Conservation (phyloP, 2,329 filamentous ascomycete species). For the Fusarium sp. region DNA sequence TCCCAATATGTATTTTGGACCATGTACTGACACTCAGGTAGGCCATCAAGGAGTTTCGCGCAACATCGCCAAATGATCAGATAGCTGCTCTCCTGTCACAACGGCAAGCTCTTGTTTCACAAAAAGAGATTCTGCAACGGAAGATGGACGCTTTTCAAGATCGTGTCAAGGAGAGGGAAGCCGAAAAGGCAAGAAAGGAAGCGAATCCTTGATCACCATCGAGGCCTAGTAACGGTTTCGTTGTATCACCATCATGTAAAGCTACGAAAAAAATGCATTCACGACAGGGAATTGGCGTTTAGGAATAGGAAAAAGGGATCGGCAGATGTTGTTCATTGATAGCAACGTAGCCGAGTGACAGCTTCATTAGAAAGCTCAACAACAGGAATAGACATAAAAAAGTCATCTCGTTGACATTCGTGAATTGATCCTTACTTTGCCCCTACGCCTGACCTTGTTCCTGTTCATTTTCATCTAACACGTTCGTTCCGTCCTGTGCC, state of each 20-base stretch:
- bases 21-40: slow-evolving; percentile 20
- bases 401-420: slow-evolving; percentile 8
- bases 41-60: slow-evolving; percentile 53
- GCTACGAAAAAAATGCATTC: slow-evolving; percentile 11
- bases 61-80: slow-evolving; percentile 56
- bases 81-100: slow-evolving; percentile 59
- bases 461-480: slow-evolving; percentile 19
- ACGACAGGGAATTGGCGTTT: slow-evolving; percentile 23
- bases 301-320: not conserved
- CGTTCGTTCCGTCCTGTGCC: slow-evolving; percentile 14
- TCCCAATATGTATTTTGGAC: not conserved
- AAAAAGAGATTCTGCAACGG: slow-evolving; percentile 54
- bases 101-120: slow-evolving; percentile 52
- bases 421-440: slow-evolving; percentile 32
- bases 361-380: not conserved
- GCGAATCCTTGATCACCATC: slow-evolving; percentile 2
- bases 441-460: slow-evolving; percentile 33
- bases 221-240: not conserved
- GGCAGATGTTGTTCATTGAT: slow-evolving; percentile 9
- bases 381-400: slow-evolving; percentile 10
- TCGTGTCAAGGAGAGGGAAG: slow-evolving; percentile 53
- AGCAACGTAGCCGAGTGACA: not conserved
- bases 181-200: slow-evolving; percentile 40
- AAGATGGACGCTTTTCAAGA: slow-evolving; percentile 56
- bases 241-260: slow-evolving; percentile 29